Evolutionary conservation across 306 rosid genomes (phyloP), one percentile per base, ranked within the genome.

Genomic region (Prunus kanzakura): DNA sequence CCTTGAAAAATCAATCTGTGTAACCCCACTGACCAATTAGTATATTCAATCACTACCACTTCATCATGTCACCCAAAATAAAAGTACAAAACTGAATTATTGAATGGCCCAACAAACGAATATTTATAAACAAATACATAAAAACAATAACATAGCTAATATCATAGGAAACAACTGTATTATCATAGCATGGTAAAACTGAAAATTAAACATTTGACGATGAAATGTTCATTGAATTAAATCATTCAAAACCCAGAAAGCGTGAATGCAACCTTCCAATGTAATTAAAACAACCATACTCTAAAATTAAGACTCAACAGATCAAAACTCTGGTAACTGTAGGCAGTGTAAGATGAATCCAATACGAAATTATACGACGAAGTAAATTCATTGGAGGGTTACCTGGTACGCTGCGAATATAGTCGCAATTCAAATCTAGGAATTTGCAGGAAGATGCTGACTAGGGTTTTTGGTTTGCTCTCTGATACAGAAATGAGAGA

Each of bases 401-500:
- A 71, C 60, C 82, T 15, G n/a, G 67, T 20, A n/a, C 9, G 10
- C 20, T 57, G 61, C 8, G 16, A 66, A 41, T 23, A 4, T 45
- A 46, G 18, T 47, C 81, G 52, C 32, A 69, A 65, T 22, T 20
- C 62, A 61, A 69, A 69, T 9, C 56, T n/a, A 35, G 3, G 50
- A 23, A 2, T 55, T 19, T 62, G 20, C 14, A 25, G 52, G 71
- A 54, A 64, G 67, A 50, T 72, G 58, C 50, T 64, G 72, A 54
- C 45, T 61, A 41, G 64, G 56, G 76, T 63, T 77, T 49, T 66
- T 35, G 52, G 49, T 29, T 25, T n/a, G 4, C 56, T 9, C 64
- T 18, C 64, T 27, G 68, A 43, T 25, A 13, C 38, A 22, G 20
- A 18, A 25, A 60, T 20, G 27, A 0, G 23, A 19, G 20, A 29